Evolutionary conservation across 2,329 filamentous ascomycete species (phyloP), one percentile per base, ranked within the genome.

Genomic region (Penicillium paneum): DNA sequence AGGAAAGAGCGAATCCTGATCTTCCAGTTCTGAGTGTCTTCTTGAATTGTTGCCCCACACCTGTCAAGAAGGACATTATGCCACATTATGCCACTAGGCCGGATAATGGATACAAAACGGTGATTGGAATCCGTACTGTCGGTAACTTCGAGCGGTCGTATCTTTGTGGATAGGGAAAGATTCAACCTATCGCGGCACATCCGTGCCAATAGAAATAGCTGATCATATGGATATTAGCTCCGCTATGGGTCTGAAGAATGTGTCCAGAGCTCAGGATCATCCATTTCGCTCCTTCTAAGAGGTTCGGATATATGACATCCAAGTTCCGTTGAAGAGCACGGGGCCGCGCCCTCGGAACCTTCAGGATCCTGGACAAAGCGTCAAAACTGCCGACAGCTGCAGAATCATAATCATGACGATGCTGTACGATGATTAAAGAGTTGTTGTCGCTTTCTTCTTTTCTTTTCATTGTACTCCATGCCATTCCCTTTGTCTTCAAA

Each of bases 51-150:
- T 5, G 19, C 41, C 41, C 49, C 41, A 29, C 19, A 12, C 28
- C 35, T 26, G 40, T 46, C 34, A 40, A 31, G 24, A 40, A 46
- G 21, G 19, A 17, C 49, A 46, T 28, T 17, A 26, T 46, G 15
- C 35, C 19, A 17, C 49, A 46, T 28, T 17, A 26, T 46, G 15
- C 35, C 19, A 45, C 28, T 29, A 32, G 35, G 21, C 15, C 12
- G 2, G 13, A 32, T 15, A 17, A 21, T 31, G 11, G 8, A 11
- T 13, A n/a, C 21, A 2, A 3, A 19, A 34, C 35, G 28, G 34
- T 52, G 28, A 43, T 53, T 53, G 51, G 43, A 15, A 35, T 8
- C 43, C 51, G 41, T 35, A 8, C 13, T 43, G 36, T 49, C 31
- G 51, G 51, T 32, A 34, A n/a, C 26, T 7, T 36, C 10, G 13